Evolutionary conservation across 306 rosid genomes (phyloP).

Genomic region (Ammopiptanthus mongolicus): DNA sequence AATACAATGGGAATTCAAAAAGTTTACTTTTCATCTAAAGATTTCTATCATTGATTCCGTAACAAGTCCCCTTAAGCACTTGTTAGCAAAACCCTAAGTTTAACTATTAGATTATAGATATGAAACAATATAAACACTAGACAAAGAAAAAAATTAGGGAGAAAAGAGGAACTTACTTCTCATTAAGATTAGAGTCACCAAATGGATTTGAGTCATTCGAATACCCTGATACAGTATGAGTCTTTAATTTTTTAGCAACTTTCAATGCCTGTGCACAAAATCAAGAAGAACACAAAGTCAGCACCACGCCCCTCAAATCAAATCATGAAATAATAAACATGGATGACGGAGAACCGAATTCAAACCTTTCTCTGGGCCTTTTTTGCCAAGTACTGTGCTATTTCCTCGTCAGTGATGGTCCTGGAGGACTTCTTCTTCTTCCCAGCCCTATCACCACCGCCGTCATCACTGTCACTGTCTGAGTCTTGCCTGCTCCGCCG

Average conservation of each 20-base stretch:
- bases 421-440: slow-evolving; percentile 36
- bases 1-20: neutral
- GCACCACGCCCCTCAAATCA: neutral
- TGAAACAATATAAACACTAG: neutral
- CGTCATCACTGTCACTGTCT: neutral
- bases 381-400: slow-evolving; percentile 61
- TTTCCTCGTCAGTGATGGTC: slow-evolving; percentile 51
- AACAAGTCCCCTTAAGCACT: neutral
- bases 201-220: slow-evolving; percentile 84
- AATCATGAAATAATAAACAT: neutral
- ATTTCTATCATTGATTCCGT: neutral
- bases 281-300: neutral
- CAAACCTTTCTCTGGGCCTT: slow-evolving; percentile 69
- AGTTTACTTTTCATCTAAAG: neutral
- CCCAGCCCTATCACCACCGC: neutral
- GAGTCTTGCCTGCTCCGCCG: neutral
- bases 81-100: neutral
- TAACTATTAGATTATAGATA: neutral
- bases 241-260: slow-evolving; percentile 62
- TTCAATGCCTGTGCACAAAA: slow-evolving; percentile 38
- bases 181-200: slow-evolving; percentile 83
- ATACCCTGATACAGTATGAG: slow-evolving; percentile 59
- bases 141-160: neutral
- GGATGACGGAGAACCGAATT: neutral
- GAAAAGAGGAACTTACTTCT: slow-evolving; percentile 37